These are phyloP conservation scores for Aspergillus amoenus DNA, from an alignment of 2,329 filamentous ascomycete species.

Conservation along the genomic window DNA sequence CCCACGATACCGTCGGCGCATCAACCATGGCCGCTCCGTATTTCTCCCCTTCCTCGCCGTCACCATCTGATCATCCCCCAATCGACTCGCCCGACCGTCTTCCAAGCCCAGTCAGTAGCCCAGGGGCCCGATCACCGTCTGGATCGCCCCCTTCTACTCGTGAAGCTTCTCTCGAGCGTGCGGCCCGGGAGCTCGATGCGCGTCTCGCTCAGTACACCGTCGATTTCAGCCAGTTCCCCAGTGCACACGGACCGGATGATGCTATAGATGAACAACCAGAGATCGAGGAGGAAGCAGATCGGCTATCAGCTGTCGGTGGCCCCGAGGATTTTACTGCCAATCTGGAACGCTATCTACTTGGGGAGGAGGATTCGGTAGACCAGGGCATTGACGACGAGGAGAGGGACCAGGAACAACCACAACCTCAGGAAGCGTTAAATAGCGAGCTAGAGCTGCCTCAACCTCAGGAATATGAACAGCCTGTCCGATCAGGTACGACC, in stretches of 20 bases:
- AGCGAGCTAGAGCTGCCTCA: slow-evolving; percentile 11
- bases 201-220: slow-evolving; percentile 42
- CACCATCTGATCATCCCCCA: slow-evolving; percentile 19
- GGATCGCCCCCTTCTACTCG: slow-evolving; percentile 18
- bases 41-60: slow-evolving; percentile 39
- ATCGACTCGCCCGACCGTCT: slow-evolving; percentile 22
- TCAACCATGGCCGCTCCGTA: slow-evolving; percentile 39
- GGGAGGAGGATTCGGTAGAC: slow-evolving; percentile 24
- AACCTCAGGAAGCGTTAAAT: slow-evolving; percentile 11
- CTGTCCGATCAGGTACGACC: slow-evolving; percentile 19
- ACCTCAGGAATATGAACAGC: slow-evolving; percentile 7
- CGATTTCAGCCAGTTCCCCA: slow-evolving; percentile 39
- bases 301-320: slow-evolving; percentile 39
- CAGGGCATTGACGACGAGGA: slow-evolving; percentile 11
- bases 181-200: slow-evolving; percentile 37
- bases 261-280: slow-evolving; percentile 25
- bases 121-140: slow-evolving; percentile 13
- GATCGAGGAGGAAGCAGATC: slow-evolving; percentile 23
- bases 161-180: slow-evolving; percentile 25
- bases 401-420: slow-evolving; percentile 7
- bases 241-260: slow-evolving; percentile 25
- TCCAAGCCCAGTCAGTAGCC: slow-evolving; percentile 21
- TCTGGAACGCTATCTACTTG: slow-evolving; percentile 40
- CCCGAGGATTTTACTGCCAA: slow-evolving; percentile 46
- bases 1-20: slow-evolving; percentile 44